These are phyloP conservation scores for Penicillium sp. DNA, from an alignment of 2,329 filamentous ascomycete genomes.

Conservation along the genomic window DNA sequence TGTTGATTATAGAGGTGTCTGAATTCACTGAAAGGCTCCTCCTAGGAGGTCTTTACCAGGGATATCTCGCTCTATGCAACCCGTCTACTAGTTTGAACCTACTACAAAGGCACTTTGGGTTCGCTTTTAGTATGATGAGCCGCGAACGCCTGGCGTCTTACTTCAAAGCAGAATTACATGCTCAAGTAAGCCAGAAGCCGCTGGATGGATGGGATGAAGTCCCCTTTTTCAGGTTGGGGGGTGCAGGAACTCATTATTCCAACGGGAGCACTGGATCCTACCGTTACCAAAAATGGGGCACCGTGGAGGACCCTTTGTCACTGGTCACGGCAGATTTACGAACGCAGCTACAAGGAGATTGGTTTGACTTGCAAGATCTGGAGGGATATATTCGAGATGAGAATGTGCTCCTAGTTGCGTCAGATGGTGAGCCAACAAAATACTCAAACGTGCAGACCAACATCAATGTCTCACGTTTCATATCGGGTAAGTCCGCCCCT, in stretches of 20 bases:
- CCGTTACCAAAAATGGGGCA: not conserved
- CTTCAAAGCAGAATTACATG: not conserved
- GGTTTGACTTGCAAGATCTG: not conserved
- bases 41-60: not conserved
- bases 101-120: not conserved
- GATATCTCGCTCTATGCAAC: not conserved
- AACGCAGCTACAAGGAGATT: not conserved
- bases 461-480: not conserved
- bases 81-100: not conserved
- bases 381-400: not conserved
- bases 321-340: not conserved
- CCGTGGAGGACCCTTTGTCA: not conserved
- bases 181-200: not conserved
- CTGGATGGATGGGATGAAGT: not conserved
- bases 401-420: not conserved
- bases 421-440: not conserved
- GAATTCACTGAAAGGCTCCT: not conserved
- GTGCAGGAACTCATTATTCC: not conserved
- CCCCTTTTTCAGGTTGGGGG: not conserved
- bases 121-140: not conserved
- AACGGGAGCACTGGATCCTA: too few species aligned
- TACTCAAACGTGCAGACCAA: not conserved
- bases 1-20: not conserved
- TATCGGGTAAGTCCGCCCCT: not conserved
- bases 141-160: not conserved